phyloP scores from a whole-genome alignment of 2,329 filamentous ascomycete species.

The Diaporthe capsici region DNA sequence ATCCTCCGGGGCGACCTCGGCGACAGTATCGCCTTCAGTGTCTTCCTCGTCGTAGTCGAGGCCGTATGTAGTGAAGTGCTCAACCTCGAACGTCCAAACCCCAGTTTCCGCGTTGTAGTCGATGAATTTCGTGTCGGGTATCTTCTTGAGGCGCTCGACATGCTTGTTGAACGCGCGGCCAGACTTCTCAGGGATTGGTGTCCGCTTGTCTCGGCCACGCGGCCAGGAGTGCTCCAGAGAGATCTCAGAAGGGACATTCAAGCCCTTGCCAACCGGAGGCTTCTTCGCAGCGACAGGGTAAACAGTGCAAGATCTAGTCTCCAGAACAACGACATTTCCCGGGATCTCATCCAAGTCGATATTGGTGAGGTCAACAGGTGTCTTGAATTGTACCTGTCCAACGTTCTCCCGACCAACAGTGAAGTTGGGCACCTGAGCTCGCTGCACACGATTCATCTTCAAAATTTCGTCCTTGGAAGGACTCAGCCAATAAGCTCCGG shows the following conservation, averaged over 20 bases:
- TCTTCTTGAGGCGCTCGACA: slow-evolving; percentile 82
- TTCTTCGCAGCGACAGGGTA: slow-evolving; percentile 85
- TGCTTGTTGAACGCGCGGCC: slow-evolving; percentile 84
- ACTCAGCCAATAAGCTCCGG: slow-evolving; percentile 89
- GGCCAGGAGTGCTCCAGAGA: slow-evolving; percentile 95
- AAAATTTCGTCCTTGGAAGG: slow-evolving; percentile 82
- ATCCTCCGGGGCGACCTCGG: slow-evolving; percentile 50
- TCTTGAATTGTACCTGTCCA: slow-evolving; percentile 85
- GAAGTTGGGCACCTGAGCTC: slow-evolving; percentile 80
- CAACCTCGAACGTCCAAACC: slow-evolving; percentile 92
- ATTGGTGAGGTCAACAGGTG: slow-evolving; percentile 84
- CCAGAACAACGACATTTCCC: slow-evolving; percentile 81
- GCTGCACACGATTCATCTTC: slow-evolving; percentile 84
- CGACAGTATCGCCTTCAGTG: slow-evolving; percentile 69
- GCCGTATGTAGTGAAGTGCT: slow-evolving; percentile 96
- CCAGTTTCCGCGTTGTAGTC: slow-evolving; percentile 85
- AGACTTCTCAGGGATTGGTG: slow-evolving; percentile 68
- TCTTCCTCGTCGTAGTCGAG: slow-evolving; percentile 85
- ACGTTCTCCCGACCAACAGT: slow-evolving; percentile 86
- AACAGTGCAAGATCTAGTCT: slow-evolving; percentile 86
- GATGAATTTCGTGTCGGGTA: slow-evolving; percentile 85
- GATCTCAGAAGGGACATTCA: slow-evolving; percentile 93
- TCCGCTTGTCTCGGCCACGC: slow-evolving; percentile 72
- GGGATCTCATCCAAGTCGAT: slow-evolving; percentile 86
- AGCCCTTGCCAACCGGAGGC: slow-evolving; percentile 85